Percentiles rank a stretch among this genome's conserved stretches.
Evolutionary conservation across 176 grass and related monocot genomes (phyloP).

Genomic region (Secale cereale): DNA sequence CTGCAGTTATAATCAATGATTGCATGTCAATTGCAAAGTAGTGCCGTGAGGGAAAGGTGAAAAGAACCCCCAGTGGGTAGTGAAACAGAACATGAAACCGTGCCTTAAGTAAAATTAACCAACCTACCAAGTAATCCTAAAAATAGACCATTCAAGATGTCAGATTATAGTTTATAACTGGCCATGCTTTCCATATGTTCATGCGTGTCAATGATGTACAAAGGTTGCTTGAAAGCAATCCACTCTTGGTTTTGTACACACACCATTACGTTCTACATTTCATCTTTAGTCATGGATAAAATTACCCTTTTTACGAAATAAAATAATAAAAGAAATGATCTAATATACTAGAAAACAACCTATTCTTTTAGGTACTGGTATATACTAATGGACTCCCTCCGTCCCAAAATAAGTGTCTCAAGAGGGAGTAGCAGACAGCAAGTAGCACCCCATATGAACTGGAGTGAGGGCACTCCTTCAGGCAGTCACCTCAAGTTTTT

Average conservation of each 20-base stretch:
- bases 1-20: conserved; percentile 50
- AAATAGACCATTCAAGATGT: background rate
- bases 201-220: background rate
- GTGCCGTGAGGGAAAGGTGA: too few species aligned
- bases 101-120: background rate
- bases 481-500: background rate
- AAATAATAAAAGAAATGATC: background rate
- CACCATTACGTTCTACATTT: background rate
- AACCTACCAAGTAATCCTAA: background rate
- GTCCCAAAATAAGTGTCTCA: too few species aligned
- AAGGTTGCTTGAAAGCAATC: background rate
- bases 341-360: background rate
- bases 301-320: background rate
- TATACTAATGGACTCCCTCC: background rate
- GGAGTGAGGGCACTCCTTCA: background rate
- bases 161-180: background rate
- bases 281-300: background rate
- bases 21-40: background rate
- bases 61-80: too few species aligned
- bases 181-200: background rate
- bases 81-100: too few species aligned
- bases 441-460: background rate
- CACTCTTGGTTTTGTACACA: background rate
- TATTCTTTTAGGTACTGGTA: too few species aligned
- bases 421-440: background rate